Conservation (phyloP, 2,329 filamentous ascomycete genomes). For the Botrytis paeoniae region DNA sequence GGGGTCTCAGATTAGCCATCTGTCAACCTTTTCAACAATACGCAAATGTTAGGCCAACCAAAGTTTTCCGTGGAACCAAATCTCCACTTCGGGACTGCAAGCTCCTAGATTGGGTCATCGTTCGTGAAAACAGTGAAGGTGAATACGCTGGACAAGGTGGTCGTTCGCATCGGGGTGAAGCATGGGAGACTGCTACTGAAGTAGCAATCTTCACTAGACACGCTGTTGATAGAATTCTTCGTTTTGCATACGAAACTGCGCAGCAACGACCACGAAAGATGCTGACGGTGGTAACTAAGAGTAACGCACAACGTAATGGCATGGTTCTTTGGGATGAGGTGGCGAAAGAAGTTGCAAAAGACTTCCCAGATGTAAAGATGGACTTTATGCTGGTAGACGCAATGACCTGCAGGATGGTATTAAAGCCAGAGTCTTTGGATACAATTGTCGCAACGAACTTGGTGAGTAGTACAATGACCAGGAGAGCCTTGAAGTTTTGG, state of each 20-base stretch:
- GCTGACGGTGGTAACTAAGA: slow-evolving; percentile 63
- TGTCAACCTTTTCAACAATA: slow-evolving; percentile 64
- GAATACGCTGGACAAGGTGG: slow-evolving; percentile 51
- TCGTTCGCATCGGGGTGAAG: slow-evolving; percentile 52
- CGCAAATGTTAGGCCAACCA: slow-evolving; percentile 62
- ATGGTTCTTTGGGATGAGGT: slow-evolving; percentile 69
- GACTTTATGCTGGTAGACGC: not conserved
- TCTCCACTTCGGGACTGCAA: slow-evolving; percentile 50
- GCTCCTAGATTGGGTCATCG: slow-evolving; percentile 60
- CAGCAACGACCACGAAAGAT: slow-evolving; percentile 51
- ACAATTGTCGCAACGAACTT: slow-evolving; percentile 64
- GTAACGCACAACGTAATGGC: slow-evolving; percentile 62
- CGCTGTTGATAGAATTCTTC: slow-evolving; percentile 57
- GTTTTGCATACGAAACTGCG: slow-evolving; percentile 61
- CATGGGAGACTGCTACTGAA: slow-evolving; percentile 61
- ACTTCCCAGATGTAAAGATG: not conserved
- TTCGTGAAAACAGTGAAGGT: slow-evolving; percentile 64
- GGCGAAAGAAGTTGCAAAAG: slow-evolving; percentile 36
- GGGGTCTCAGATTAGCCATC: slow-evolving; percentile 61
- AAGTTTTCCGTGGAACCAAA: slow-evolving; percentile 54
- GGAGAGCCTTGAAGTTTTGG: not conserved
- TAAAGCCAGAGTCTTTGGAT: slow-evolving; percentile 56
- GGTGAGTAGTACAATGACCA: not conserved
- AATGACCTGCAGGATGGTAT: slow-evolving; percentile 48
- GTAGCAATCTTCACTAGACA: slow-evolving; percentile 61